Conservation (phyloP, 2,329 filamentous ascomycete genomes). For the Magnaporthiopsis rhizophila region DNA sequence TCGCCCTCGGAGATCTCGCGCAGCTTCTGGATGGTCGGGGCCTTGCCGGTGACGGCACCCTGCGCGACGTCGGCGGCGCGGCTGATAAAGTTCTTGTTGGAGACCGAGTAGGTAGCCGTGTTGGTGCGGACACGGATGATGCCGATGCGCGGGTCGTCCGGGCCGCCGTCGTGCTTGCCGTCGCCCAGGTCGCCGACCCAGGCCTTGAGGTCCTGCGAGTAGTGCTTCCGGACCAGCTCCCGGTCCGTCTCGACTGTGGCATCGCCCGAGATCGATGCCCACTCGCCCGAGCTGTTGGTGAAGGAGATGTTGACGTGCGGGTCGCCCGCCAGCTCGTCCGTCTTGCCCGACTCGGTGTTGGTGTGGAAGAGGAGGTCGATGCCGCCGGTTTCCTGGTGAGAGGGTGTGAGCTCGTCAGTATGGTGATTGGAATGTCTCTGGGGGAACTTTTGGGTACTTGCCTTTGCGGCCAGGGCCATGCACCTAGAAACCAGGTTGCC, state of each 20-base stretch:
- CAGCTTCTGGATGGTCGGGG: conserved; percentile 66
- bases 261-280: conserved; percentile 77
- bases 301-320: conserved; percentile 75
- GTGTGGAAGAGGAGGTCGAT: conserved; percentile 85
- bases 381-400: conserved; percentile 60
- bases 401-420: neutral
- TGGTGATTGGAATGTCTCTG: neutral
- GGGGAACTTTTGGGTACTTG: conserved; percentile 26
- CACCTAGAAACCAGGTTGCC: conserved; percentile 69
- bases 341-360: conserved; percentile 85
- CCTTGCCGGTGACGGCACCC: conserved; percentile 63
- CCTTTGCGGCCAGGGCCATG: conserved; percentile 77
- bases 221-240: conserved; percentile 62
- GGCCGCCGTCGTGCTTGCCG: conserved; percentile 73
- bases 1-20: conserved; percentile 64
- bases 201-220: conserved; percentile 64
- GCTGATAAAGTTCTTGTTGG: conserved; percentile 53
- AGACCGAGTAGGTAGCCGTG: conserved; percentile 65
- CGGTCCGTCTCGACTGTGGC: conserved; percentile 64
- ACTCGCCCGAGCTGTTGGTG: conserved; percentile 67
- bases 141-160: conserved; percentile 73
- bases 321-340: conserved; percentile 66
- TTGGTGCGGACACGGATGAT: conserved; percentile 69
- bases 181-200: conserved; percentile 85
- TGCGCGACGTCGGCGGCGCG: conserved; percentile 65